phyloP scores from a whole-genome alignment of 495 filamentous ascomycete genomes.

The Aspergillus kassunensis region DNA sequence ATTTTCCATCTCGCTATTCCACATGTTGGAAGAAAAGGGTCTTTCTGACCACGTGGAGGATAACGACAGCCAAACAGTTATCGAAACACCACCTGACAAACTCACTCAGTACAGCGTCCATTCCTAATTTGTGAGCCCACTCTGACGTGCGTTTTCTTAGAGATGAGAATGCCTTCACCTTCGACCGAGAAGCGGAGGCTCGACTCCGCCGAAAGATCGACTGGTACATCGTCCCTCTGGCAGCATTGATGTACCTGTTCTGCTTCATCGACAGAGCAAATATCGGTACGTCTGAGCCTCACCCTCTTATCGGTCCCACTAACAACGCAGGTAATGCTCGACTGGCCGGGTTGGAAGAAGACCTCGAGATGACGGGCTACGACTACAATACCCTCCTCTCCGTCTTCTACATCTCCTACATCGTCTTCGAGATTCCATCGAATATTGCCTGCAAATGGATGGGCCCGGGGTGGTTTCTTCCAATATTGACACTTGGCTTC shows the following conservation, averaged over 20 bases:
- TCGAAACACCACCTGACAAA: too few relatives aligned
- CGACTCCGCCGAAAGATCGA: constrained; percentile 47
- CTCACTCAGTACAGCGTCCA: too few relatives aligned
- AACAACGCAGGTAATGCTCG: constrained; percentile 27
- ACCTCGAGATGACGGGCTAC: constrained; percentile 49
- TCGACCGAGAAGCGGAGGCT: constrained; percentile 56
- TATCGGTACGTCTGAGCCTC: too few relatives aligned
- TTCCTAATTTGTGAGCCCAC: too few relatives aligned
- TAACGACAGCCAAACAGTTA: too few relatives aligned
- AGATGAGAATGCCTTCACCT: constrained; percentile 7
- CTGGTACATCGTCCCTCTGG: constrained; percentile 42
- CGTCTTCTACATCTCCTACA: constrained; percentile 69
- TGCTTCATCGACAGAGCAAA: constrained; percentile 59
- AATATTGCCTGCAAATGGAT: constrained; percentile 56
- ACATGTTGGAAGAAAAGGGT: too few relatives aligned
- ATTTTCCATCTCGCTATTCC: too few relatives aligned
- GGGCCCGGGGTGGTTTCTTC: constrained; percentile 49
- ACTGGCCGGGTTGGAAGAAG: constrained; percentile 38
- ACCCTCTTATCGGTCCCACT: too few relatives aligned
- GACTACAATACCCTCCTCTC: constrained; percentile 63
- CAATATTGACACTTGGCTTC: constrained; percentile 41
- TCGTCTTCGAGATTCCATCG: constrained; percentile 72
- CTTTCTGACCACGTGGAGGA: too few relatives aligned
- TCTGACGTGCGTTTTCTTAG: too few relatives aligned
- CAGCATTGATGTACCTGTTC: constrained; percentile 47